Evolutionary conservation across 1,139 yeast species (phyloP), one percentile per base, ranked within the genome.

Genomic region (Saccharomyces hybrid): DNA sequence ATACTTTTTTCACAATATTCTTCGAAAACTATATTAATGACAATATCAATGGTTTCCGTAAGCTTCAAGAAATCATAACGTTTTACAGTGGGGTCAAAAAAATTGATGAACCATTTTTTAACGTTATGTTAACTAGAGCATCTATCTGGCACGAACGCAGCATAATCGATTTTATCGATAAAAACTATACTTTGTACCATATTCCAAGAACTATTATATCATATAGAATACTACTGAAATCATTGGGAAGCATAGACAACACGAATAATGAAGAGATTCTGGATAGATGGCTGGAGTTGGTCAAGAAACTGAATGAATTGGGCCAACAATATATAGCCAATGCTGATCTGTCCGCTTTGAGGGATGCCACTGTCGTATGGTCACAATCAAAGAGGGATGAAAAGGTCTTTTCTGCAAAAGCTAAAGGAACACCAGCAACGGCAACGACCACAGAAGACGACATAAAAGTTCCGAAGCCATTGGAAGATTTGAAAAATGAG

Each of bases 281-380:
- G 58, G 62, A 67, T 14, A 74, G 79, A 57, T 88, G 95, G 90
- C 72, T 78, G 57, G 80, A 80, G 52, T 73, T 85, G 41, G 70
- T 85, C 49, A 56, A 64, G 5, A 73, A 76, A 57, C 76, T 83
- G 60, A 88, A 84, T 56, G 65, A 71, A 16, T 76, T 76, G 54
- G 79, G 81, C 6, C 80, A 78, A 68, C 71, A 66, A 26, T 84
- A 82, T 64, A 83, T 84, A 62, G 91, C 95, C 5, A 82, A 82
- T 64, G 95, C 93, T 26, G 96, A 88, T 71, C 88, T 96, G 91
- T 84, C 91, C 46, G 87, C 96, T 1, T 73, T 90, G 56, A 79
- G 91, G 71, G 89, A 84, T 67, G 87, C 93, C n/a, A 85, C 93
- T 1, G 76, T 85, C 49, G 76, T 77, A 53, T 67, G 68, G 68